A percentile compares a stretch with the other conserved stretches of the same genome.
phyloP scores from a whole-genome alignment of 129 eudicot genomes.

The Saposhnikovia divaricata region DNA sequence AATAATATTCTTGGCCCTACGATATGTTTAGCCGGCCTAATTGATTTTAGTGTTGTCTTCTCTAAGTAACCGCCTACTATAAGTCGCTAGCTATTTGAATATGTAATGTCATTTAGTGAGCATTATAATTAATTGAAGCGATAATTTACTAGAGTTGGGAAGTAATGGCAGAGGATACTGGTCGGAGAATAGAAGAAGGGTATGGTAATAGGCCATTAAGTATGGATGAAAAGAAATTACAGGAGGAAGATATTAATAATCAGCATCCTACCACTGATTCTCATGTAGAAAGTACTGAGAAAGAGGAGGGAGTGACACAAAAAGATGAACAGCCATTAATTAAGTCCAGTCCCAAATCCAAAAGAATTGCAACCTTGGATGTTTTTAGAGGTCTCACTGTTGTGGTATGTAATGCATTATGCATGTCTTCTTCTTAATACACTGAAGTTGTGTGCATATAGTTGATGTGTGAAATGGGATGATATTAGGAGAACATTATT shows the following conservation, averaged over 20 bases:
- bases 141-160: background rate
- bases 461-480: background rate
- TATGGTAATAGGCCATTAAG: background rate
- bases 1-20: background rate
- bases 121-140: background rate
- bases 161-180: slow-evolving; percentile 1
- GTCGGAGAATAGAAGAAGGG: slow-evolving; percentile 3
- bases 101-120: background rate
- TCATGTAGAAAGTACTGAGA: background rate
- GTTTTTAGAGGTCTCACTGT: slow-evolving; percentile 46
- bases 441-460: slow-evolving; percentile 8
- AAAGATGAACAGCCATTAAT: slow-evolving; percentile 2
- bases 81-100: background rate
- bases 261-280: background rate
- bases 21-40: background rate
- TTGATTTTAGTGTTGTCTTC: background rate
- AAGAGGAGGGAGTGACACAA: background rate
- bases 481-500: no score
- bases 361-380: slow-evolving; percentile 44
- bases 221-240: background rate
- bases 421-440: background rate
- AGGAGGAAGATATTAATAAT: background rate
- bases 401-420: slow-evolving; percentile 19
- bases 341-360: slow-evolving; percentile 18
- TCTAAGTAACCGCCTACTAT: background rate